Percentiles rank a stretch among this genome's conserved stretches.
Conservation (phyloP, 306 rosid genomes). For the Aeschynomene evenia region DNA sequence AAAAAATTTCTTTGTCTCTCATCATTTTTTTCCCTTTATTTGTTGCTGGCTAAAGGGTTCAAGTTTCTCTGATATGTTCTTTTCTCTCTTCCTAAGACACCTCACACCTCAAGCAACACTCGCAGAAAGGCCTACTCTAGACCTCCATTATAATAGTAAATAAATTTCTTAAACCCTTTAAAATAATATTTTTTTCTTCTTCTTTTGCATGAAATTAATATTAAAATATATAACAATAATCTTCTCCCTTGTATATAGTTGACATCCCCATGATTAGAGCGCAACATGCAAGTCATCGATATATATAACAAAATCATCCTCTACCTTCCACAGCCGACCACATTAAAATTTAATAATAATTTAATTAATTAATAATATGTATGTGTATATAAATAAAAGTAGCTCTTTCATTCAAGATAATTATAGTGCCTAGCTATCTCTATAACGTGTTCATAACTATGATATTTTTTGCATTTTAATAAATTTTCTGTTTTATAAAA, state of each 20-base stretch:
- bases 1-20: constrained; percentile 27
- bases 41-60: constrained; percentile 36
- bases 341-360: constrained; percentile 7
- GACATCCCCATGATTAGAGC: constrained; percentile 26
- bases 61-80: constrained; percentile 46
- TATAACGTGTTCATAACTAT: constrained; percentile 10
- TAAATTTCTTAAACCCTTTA: constrained; percentile 1
- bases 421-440: constrained; percentile 19
- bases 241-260: neutral
- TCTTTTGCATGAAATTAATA: neutral
- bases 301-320: constrained; percentile 7
- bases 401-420: constrained; percentile 25
- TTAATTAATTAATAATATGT: neutral
- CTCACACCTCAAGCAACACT: constrained; percentile 56
- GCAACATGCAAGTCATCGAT: constrained; percentile 25
- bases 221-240: neutral
- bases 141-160: neutral
- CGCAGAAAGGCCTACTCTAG: constrained; percentile 5
- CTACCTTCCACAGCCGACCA: constrained; percentile 25
- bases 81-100: constrained; percentile 76
- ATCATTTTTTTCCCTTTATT: constrained; percentile 12
- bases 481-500: neutral
- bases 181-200: neutral
- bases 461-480: neutral
- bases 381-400: too few species aligned